Evolutionary conservation across 2,329 filamentous ascomycete genomes (phyloP).

Genomic region (Pseudopyrenochaeta lycopersici): DNA sequence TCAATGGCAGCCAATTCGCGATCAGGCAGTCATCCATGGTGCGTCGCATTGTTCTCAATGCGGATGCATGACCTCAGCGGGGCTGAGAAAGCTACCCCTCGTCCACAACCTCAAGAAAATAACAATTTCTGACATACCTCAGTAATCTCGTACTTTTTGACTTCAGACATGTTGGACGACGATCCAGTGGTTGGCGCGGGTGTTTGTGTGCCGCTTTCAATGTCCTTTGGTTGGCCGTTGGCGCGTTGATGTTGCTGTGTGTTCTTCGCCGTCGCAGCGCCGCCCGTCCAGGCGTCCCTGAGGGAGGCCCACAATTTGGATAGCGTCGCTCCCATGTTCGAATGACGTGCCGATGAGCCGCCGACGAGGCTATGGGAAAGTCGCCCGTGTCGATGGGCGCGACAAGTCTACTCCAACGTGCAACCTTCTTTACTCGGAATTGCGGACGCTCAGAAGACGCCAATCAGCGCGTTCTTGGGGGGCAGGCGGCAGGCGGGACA

Average conservation of each 20-base stretch:
- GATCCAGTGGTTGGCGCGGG: conserved; percentile 17
- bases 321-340: conserved; percentile 39
- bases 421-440: conserved; percentile 5
- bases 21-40: not conserved
- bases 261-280: conserved; percentile 15
- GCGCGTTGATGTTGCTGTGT: conserved; percentile 19
- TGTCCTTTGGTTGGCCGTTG: conserved; percentile 18
- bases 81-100: conserved; percentile 38
- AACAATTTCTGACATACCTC: conserved; percentile 42
- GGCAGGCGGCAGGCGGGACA: not conserved
- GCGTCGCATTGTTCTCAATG: conserved; percentile 6
- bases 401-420: conserved; percentile 6
- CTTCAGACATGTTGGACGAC: conserved; percentile 31
- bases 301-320: conserved; percentile 46
- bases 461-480: conserved; percentile 3
- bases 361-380: conserved; percentile 9
- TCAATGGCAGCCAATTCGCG: not conserved
- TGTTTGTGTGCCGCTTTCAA: conserved; percentile 23
- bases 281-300: conserved; percentile 27
- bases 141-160: conserved; percentile 47
- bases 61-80: conserved; percentile 30
- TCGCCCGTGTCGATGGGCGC: conserved; percentile 4
- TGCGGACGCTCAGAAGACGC: conserved; percentile 1
- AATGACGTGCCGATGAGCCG: conserved; percentile 42
- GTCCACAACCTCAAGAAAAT: conserved; percentile 9